Percentiles rank a stretch among this genome's conserved stretches.
phyloP scores from a whole-genome alignment of 2,329 filamentous ascomycete species.

The Monosporascus ibericus region DNA sequence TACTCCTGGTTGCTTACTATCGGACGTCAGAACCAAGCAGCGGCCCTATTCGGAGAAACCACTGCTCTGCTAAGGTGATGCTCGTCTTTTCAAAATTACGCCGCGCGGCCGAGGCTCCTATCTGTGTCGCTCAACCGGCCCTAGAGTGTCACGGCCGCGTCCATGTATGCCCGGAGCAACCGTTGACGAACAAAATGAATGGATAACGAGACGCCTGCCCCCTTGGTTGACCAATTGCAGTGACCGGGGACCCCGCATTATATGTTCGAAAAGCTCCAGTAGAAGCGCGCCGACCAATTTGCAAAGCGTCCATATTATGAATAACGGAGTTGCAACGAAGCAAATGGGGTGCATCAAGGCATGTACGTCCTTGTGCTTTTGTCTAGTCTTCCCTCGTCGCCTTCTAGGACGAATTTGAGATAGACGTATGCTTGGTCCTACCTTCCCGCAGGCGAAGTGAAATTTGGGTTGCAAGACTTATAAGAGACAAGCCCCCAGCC shows the following conservation, averaged over 20 bases:
- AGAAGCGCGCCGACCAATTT: background rate
- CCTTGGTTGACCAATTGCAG: background rate
- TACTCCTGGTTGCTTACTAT: background rate
- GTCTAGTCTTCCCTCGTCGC: background rate
- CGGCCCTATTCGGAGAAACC: background rate
- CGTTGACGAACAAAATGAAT: background rate
- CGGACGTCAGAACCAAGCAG: background rate
- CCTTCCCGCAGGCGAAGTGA: background rate
- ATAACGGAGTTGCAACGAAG: background rate
- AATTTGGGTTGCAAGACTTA: background rate
- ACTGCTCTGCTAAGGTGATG: background rate
- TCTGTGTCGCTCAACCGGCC: background rate
- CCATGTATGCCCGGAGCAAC: background rate
- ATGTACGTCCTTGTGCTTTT: background rate
- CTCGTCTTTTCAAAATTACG: background rate
- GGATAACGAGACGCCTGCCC: background rate
- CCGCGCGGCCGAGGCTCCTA: background rate
- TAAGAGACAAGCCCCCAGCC: background rate
- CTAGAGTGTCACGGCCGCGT: background rate
- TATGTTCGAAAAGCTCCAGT: background rate
- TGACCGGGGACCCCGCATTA: background rate
- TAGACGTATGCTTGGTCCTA: background rate
- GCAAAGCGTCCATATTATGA: background rate
- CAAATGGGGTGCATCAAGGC: background rate
- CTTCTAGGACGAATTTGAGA: background rate